Evolutionary conservation across 176 grass and related monocot genomes (phyloP).

Genomic region (Avena insularis): DNA sequence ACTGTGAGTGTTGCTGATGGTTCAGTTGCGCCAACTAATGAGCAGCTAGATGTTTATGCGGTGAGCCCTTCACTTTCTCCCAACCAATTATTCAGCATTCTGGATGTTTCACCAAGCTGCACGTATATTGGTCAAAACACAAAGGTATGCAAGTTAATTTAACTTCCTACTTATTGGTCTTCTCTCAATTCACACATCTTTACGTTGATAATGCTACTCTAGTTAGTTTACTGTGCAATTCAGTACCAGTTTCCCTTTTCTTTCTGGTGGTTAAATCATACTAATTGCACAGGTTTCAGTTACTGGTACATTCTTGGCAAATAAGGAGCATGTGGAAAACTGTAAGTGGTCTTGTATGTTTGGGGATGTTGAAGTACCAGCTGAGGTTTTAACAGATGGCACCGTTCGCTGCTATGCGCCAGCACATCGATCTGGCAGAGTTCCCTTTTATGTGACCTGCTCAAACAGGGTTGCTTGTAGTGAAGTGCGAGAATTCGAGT

Average conservation of each 20-base stretch:
- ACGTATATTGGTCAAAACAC: slow-evolving; percentile 53
- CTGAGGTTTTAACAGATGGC: slow-evolving; percentile 81
- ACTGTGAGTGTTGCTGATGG: slow-evolving; percentile 68
- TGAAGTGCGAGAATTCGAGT: slow-evolving; percentile 97
- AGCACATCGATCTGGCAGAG: slow-evolving; percentile 68
- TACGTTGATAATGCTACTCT: slow-evolving; percentile 33
- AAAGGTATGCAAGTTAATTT: slow-evolving; percentile 65
- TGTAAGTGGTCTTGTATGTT: slow-evolving; percentile 98
- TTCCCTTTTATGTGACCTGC: slow-evolving; percentile 96
- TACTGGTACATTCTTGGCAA: slow-evolving; percentile 92
- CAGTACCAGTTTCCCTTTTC: not conserved
- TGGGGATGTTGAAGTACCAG: slow-evolving; percentile 88
- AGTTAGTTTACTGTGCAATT: slow-evolving; percentile 21
- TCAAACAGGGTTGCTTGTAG: slow-evolving; percentile 96
- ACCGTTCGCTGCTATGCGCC: slow-evolving; percentile 80
- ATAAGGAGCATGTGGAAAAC: slow-evolving; percentile 82
- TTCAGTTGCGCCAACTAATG: slow-evolving; percentile 63
- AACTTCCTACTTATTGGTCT: not conserved
- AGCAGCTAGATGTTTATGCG: slow-evolving; percentile 74
- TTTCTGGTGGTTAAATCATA: slow-evolving; percentile 7
- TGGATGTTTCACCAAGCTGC: slow-evolving; percentile 94
- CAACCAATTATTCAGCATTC: slow-evolving; percentile 98
- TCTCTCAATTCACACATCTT: slow-evolving; percentile 51
- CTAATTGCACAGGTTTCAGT: slow-evolving; percentile 73
- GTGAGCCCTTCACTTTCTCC: slow-evolving; percentile 89